A percentile compares a stretch with the other conserved stretches of the same genome.
phyloP scores from a whole-genome alignment of 2,329 filamentous ascomycete species.

The Fusarium poae region DNA sequence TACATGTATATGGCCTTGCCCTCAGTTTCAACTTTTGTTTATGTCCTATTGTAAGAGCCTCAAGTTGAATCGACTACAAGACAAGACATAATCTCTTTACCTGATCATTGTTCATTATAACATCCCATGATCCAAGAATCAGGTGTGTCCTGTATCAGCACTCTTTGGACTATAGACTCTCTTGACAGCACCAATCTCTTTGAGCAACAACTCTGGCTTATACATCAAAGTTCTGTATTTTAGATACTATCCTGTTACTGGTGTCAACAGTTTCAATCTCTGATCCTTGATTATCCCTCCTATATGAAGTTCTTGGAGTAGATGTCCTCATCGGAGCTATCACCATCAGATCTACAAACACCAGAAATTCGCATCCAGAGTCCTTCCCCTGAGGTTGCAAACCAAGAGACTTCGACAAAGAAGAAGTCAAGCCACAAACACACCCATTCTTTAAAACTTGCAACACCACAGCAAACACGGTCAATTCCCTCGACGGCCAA shows the following conservation, averaged over 20 bases:
- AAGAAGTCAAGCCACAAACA: slow-evolving; percentile 10
- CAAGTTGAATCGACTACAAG: slow-evolving; percentile 14
- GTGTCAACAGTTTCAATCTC: slow-evolving; percentile 5
- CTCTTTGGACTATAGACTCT: not conserved
- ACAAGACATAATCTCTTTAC: slow-evolving; percentile 15
- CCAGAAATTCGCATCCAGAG: slow-evolving; percentile 50
- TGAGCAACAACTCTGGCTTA: not conserved
- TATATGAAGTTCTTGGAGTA: slow-evolving; percentile 40
- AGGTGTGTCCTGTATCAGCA: slow-evolving; percentile 3
- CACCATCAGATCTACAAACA: slow-evolving; percentile 32
- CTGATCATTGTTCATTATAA: slow-evolving; percentile 12
- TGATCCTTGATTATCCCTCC: slow-evolving; percentile 9
- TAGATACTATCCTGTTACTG: slow-evolving; percentile 6
- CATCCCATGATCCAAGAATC: slow-evolving; percentile 4
- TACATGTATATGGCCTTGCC: slow-evolving; percentile 42
- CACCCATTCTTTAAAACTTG: slow-evolving; percentile 23
- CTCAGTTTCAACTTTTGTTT: slow-evolving; percentile 28
- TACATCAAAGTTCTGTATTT: slow-evolving; percentile 15
- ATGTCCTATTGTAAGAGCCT: slow-evolving; percentile 21
- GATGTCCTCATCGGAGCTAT: slow-evolving; percentile 46
- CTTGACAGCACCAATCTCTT: slow-evolving; percentile 5
- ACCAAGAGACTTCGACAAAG: slow-evolving; percentile 10
- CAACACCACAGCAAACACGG: slow-evolving; percentile 33
- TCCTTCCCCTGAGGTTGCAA: slow-evolving; percentile 44
- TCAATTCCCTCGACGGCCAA: slow-evolving; percentile 31